These are phyloP conservation scores for Rhododendron molle DNA, from an alignment of 148 eudicot species.

Conservation along the genomic window DNA sequence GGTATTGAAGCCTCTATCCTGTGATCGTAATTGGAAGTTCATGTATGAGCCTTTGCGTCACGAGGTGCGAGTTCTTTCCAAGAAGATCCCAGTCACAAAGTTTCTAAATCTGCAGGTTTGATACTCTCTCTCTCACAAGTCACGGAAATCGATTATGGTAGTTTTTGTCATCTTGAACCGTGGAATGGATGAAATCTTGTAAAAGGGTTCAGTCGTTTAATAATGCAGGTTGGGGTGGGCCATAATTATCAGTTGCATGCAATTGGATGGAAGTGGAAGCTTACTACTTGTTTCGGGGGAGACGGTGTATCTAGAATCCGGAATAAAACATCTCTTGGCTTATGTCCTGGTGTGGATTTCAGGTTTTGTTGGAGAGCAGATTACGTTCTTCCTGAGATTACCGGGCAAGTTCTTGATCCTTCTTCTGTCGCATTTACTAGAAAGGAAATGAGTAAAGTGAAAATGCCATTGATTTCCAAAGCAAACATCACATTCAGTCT, in stretches of 20 bases:
- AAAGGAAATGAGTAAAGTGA: background rate
- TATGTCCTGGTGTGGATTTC: conserved; percentile 85
- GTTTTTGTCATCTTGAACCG: background rate
- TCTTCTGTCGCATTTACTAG: background rate
- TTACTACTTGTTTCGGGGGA: conserved; percentile 78
- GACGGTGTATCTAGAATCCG: conserved; percentile 79
- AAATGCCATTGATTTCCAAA: background rate
- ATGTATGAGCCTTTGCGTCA: conserved; percentile 68
- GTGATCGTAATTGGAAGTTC: conserved; percentile 73
- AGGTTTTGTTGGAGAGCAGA: conserved; percentile 97
- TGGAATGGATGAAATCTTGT: background rate
- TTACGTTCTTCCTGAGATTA: conserved; percentile 84
- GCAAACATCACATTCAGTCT: background rate
- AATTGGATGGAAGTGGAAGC: conserved; percentile 92
- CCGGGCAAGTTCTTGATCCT: conserved; percentile 50
- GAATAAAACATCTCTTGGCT: conserved; percentile 74
- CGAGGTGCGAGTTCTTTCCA: conserved; percentile 76
- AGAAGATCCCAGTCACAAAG: conserved; percentile 83
- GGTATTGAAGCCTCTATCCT: conserved; percentile 75
- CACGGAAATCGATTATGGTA: background rate
- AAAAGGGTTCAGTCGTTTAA: background rate
- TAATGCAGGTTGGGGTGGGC: conserved; percentile 77
- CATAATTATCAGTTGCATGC: conserved; percentile 69
- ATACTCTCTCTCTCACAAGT: background rate
- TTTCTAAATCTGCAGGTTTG: conserved; percentile 79